These are phyloP conservation scores for Prunus mongolica DNA, from an alignment of 306 rosid species.

Conservation along the genomic window DNA sequence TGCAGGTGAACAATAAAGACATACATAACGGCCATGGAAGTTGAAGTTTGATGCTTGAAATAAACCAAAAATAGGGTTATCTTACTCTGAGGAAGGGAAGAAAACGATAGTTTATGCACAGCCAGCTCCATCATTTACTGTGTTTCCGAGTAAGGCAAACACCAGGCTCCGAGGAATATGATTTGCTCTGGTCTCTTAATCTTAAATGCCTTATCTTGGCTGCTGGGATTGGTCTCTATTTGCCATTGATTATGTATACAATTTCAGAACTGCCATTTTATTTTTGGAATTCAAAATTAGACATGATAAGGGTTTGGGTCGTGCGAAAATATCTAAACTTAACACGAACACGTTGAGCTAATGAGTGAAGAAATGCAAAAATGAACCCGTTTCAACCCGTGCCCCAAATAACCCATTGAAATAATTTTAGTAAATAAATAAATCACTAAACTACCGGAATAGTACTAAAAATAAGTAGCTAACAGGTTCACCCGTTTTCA, in stretches of 20 bases:
- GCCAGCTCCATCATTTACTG: conserved; percentile 52
- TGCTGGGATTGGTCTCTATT: neutral
- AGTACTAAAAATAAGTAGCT: too few species aligned
- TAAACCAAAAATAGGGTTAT: neutral
- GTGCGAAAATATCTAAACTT: too few species aligned
- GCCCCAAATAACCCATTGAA: too few species aligned
- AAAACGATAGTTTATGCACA: conserved; percentile 29
- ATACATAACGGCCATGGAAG: neutral
- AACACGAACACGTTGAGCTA: too few species aligned
- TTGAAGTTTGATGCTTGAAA: neutral
- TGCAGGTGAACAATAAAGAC: conserved; percentile 5
- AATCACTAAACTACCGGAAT: too few species aligned
- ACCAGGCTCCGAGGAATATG: neutral
- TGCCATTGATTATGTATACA: neutral
- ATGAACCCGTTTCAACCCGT: too few species aligned
- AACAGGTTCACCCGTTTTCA: too few species aligned
- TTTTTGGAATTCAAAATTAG: neutral
- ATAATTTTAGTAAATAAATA: too few species aligned
- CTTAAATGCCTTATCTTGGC: conserved; percentile 15
- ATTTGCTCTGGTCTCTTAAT: neutral
- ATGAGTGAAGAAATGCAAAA: too few species aligned
- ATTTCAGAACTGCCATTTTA: conserved; percentile 13
- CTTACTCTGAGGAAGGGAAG: conserved; percentile 47
- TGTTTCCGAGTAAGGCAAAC: neutral
- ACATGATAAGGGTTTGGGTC: too few species aligned